These are phyloP conservation scores for Starmerella davenportii DNA, from an alignment of 805 yeast genomes.

Conservation along the genomic window DNA sequence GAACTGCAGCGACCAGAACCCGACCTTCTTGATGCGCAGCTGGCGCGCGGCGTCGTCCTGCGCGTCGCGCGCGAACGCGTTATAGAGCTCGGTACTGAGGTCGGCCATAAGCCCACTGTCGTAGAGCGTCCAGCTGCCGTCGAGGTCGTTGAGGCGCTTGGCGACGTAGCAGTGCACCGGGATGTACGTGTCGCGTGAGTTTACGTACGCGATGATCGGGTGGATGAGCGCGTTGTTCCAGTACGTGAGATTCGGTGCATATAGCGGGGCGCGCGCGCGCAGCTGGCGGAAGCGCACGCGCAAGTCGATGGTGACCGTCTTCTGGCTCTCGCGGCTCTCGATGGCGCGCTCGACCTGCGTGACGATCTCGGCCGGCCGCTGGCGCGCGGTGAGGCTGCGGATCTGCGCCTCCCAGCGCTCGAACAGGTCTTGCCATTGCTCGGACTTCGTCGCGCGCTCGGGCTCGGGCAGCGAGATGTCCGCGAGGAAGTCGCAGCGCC, in stretches of 20 bases:
- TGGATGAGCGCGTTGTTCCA: slow-evolving; percentile 79
- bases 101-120: slow-evolving; percentile 86
- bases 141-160: slow-evolving; percentile 65
- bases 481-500: slow-evolving; percentile 84
- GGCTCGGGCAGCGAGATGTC: slow-evolving; percentile 68
- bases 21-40: slow-evolving; percentile 60
- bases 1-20: slow-evolving; percentile 82
- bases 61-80: slow-evolving; percentile 74
- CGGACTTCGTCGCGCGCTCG: slow-evolving; percentile 28
- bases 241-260: slow-evolving; percentile 74
- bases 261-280: slow-evolving; percentile 74
- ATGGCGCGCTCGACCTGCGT: slow-evolving; percentile 20
- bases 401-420: slow-evolving; percentile 26
- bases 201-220: slow-evolving; percentile 91
- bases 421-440: slow-evolving; percentile 24
- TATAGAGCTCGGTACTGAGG: slow-evolving; percentile 72
- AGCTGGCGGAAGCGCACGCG: slow-evolving; percentile 68
- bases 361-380: slow-evolving; percentile 14
- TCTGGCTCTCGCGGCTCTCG: slow-evolving; percentile 25
- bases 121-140: slow-evolving; percentile 92
- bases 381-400: slow-evolving; percentile 4
- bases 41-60: slow-evolving; percentile 67
- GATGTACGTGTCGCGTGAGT: slow-evolving; percentile 72
- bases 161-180: slow-evolving; percentile 71
- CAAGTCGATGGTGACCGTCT: slow-evolving; percentile 59